Evolutionary conservation across 148 eudicot species (phyloP), one percentile per base, ranked within the genome.

Genomic region (Amaranthus cruentus): DNA sequence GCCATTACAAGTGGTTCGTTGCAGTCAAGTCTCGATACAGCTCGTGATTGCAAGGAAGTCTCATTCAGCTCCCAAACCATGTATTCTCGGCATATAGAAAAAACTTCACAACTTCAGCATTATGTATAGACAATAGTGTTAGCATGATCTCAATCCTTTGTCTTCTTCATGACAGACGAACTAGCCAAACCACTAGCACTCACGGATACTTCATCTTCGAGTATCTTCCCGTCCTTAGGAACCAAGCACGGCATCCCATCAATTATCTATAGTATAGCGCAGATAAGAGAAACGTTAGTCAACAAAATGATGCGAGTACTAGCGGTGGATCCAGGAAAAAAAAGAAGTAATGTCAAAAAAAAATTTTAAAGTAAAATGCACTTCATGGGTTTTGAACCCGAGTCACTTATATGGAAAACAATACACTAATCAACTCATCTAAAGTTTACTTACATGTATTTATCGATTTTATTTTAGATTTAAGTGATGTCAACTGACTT

Each of bases 181-280:
- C 50, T 68, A 68, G 11, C 62, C 44, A 70, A 61, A 44, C 55
- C 49, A 43, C 69, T 60, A 14, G 61, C 21, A 64, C 52, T 58
- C 6, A 76, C 52, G 69, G 55, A 15, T 57, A 80, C 86, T 68
- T 82, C 83, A 9, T 76, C 72, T 50, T 88, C 92, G 6, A 95
- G 81, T 72, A 91, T 83, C 83, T 88, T 88, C 52, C 98, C 98
- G 50, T 91, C 97, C 68, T 78, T 83, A 0, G 98, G 97, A 77
- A 86, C 92, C 60, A 95, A 93, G 79, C 85, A 78, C 70, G 97
- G 97, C 72, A 95, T 90, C 43, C 98, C 98, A 77, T 91, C 84
- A 61, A 87, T 87, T 66, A 91, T 87, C 97, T 91, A 68, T 73
- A 67, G 50, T 50, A 58, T 10, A 64, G 43, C 13, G 28, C 8